Percentiles rank a stretch among this genome's conserved stretches.
phyloP scores from a whole-genome alignment of 768 basidiomycete genomes.

The Mycena belliarum region DNA sequence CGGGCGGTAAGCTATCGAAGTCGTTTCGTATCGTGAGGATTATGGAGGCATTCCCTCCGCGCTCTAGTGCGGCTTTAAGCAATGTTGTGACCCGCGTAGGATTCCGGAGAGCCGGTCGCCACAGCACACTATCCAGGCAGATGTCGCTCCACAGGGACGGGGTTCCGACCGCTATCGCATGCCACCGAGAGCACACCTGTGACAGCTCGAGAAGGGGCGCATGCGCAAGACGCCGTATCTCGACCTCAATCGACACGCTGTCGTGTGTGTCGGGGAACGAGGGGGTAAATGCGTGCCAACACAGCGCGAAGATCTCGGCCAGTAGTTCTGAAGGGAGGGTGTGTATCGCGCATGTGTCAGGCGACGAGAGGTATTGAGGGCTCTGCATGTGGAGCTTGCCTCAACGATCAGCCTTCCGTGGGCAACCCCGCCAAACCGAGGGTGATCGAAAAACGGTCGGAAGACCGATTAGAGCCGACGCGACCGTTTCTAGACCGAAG shows the following conservation, averaged over 20 bases:
- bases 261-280: background rate
- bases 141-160: background rate
- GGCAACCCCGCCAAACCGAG: too few relatives aligned
- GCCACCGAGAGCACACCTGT: background rate
- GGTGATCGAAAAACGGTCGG: too few relatives aligned
- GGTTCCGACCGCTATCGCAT: background rate
- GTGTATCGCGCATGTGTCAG: too few relatives aligned
- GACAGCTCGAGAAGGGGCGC: background rate
- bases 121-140: background rate
- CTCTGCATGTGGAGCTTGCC: too few relatives aligned
- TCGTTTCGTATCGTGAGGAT: background rate
- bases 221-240: background rate
- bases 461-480: too few relatives aligned
- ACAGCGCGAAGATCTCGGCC: background rate
- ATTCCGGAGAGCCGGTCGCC: background rate
- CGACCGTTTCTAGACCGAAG: too few relatives aligned
- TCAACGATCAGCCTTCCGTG: too few relatives aligned
- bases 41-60: background rate
- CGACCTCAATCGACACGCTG: background rate
- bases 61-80: background rate
- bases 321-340: background rate
- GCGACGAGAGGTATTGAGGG: too few relatives aligned
- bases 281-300: background rate
- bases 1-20: background rate
- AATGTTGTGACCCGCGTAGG: background rate